These are phyloP conservation scores for Rhynchospora tenuis DNA, from an alignment of 176 grass and related monocot genomes.

Conservation along the genomic window DNA sequence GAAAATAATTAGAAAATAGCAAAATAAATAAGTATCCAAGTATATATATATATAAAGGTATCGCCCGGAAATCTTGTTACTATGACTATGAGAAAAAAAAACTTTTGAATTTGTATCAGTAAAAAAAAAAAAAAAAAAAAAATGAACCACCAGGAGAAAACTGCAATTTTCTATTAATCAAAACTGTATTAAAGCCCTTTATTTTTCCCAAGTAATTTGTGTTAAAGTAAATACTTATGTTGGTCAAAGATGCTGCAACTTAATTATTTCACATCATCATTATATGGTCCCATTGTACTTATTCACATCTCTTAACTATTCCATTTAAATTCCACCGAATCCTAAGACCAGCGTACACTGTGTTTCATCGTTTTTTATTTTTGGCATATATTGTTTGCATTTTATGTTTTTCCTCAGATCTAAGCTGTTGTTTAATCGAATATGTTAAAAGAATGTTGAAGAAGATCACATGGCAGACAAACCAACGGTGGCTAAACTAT, in stretches of 20 bases:
- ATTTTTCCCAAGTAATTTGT: not conserved
- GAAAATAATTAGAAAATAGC: too few species aligned
- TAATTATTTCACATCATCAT: conserved; percentile 9
- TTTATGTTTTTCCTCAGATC: not conserved
- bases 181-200: not conserved
- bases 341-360: not conserved
- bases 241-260: not conserved
- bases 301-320: not conserved
- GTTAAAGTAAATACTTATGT: not conserved
- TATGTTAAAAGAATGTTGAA: not conserved
- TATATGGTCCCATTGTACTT: not conserved
- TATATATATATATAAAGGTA: too few species aligned
- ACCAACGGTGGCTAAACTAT: not conserved
- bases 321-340: not conserved
- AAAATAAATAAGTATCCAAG: too few species aligned
- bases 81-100: too few species aligned
- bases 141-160: not conserved
- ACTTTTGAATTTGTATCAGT: too few species aligned
- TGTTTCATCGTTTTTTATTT: not conserved
- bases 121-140: not conserved
- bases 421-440: not conserved
- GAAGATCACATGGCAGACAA: conserved; percentile 26
- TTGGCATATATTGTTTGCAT: not conserved
- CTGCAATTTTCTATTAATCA: not conserved
- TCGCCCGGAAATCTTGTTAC: too few species aligned